phyloP scores from a whole-genome alignment of 352 stramenopile genomes.

The Paralagenidium karlingii region DNA sequence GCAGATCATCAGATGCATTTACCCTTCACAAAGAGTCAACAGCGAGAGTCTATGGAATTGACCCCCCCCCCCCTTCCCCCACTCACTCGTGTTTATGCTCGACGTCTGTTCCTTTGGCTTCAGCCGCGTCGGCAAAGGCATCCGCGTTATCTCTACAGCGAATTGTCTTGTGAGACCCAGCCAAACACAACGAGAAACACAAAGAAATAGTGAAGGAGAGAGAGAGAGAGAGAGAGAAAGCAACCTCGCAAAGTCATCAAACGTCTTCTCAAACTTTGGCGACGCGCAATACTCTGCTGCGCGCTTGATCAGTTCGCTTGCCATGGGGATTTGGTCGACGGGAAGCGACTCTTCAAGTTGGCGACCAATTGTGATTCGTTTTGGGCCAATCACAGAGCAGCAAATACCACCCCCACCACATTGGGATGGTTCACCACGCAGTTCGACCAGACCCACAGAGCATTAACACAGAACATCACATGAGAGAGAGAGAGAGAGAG shows the following conservation, averaged over 20 bases:
- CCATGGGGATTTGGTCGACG: neutral
- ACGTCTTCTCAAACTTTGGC: constrained; percentile 62
- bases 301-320: constrained; percentile 29
- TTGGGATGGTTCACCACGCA: too few species aligned
- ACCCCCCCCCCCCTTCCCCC: neutral
- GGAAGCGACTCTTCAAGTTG: neutral
- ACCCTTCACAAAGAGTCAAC: too few species aligned
- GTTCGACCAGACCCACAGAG: too few species aligned
- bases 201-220: neutral
- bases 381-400: neutral
- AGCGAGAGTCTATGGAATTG: too few species aligned
- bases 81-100: constrained; percentile 69
- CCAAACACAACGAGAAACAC: neutral
- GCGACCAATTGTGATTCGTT: neutral
- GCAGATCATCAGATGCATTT: too few species aligned
- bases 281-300: constrained; percentile 56
- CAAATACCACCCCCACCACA: neutral
- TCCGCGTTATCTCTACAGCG: constrained; percentile 34
- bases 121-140: constrained; percentile 43
- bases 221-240: neutral
- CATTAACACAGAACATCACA: too few species aligned
- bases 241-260: constrained; percentile 62
- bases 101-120: constrained; percentile 44
- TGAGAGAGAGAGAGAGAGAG: too few species aligned
- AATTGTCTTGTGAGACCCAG: too few species aligned